These are phyloP conservation scores for Aspergillus piperis DNA, from an alignment of 2,329 filamentous ascomycete genomes.

Conservation along the genomic window DNA sequence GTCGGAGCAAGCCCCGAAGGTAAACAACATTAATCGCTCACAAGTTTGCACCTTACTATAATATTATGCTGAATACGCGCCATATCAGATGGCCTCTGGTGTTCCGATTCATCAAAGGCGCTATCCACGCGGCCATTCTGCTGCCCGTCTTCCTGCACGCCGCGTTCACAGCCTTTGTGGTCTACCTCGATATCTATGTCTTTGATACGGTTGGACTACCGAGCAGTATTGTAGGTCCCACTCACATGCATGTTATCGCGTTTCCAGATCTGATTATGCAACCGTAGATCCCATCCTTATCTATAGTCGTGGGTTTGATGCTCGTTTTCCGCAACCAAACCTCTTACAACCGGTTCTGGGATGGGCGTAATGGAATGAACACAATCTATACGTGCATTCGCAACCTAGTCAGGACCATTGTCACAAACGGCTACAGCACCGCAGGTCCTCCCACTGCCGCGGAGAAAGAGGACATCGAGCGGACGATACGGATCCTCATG, in stretches of 20 bases:
- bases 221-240: slow-evolving; percentile 53
- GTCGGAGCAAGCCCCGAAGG: slow-evolving; percentile 36
- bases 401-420: slow-evolving; percentile 59
- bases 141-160: slow-evolving; percentile 60
- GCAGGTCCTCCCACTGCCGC: slow-evolving; percentile 35
- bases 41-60: background rate
- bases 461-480: slow-evolving; percentile 60
- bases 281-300: slow-evolving; percentile 58
- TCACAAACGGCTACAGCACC: slow-evolving; percentile 49
- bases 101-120: slow-evolving; percentile 65
- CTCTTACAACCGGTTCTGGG: slow-evolving; percentile 67
- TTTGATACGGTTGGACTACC: slow-evolving; percentile 57
- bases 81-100: slow-evolving; percentile 61
- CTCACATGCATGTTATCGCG: background rate
- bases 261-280: background rate
- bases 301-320: slow-evolving; percentile 68
- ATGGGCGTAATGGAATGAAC: slow-evolving; percentile 58
- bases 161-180: slow-evolving; percentile 59
- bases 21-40: background rate
- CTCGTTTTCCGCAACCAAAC: slow-evolving; percentile 68
- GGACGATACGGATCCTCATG: slow-evolving; percentile 59
- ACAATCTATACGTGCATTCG: slow-evolving; percentile 60
- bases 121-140: slow-evolving; percentile 61
- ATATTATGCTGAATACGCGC: background rate
- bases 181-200: slow-evolving; percentile 58